Conservation (phyloP, 1,284 basidiomycete species). For the Hemileia vastatrix region DNA sequence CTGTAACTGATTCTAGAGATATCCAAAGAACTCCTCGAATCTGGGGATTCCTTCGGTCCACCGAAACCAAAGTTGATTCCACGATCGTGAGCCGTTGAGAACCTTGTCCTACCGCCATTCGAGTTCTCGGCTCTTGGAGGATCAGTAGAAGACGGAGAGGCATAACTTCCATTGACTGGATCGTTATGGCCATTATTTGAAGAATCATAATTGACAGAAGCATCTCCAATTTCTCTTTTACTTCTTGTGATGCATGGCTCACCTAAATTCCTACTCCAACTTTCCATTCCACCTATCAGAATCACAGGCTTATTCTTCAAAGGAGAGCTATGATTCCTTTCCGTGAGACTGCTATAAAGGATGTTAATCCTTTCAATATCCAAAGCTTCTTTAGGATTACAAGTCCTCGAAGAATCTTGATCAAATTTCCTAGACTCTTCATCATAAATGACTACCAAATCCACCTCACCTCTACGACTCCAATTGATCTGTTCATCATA, state of each 20-base stretch:
- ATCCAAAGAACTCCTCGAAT: not conserved
- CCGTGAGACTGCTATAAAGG: too few species aligned
- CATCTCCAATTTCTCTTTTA: slow-evolving; percentile 5
- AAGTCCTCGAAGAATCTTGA: not conserved
- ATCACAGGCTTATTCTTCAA: slow-evolving; percentile 70
- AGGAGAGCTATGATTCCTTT: too few species aligned
- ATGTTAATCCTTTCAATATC: not conserved
- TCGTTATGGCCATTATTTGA: not conserved
- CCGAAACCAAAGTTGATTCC: not conserved
- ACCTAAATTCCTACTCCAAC: slow-evolving; percentile 64
- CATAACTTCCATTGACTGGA: not conserved
- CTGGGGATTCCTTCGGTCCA: not conserved
- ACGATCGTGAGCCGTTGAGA: not conserved
- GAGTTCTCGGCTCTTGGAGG: not conserved
- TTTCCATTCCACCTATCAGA: slow-evolving; percentile 71
- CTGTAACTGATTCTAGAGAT: not conserved
- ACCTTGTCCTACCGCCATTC: not conserved
- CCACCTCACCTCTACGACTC: slow-evolving; percentile 69
- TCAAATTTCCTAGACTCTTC: slow-evolving; percentile 55
- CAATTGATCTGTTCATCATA: slow-evolving; percentile 63
- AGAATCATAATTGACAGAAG: not conserved
- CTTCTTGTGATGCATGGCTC: slow-evolving; percentile 49
- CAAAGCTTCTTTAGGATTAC: not conserved
- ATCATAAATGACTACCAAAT: slow-evolving; percentile 80
- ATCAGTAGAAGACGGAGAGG: not conserved